These are phyloP conservation scores for Gossypium raimondii DNA, from an alignment of 345 rosid genomes.

Conservation along the genomic window DNA sequence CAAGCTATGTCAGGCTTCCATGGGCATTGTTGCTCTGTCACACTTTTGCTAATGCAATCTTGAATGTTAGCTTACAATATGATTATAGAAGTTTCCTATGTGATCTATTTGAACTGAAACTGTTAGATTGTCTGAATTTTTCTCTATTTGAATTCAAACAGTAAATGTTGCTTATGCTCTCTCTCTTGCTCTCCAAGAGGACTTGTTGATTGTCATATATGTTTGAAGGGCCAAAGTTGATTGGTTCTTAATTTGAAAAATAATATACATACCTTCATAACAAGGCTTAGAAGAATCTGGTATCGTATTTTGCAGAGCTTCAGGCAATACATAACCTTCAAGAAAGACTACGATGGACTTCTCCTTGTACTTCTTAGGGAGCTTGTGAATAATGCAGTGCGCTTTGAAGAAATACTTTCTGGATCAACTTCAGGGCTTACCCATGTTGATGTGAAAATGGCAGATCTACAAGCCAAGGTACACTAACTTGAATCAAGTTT, in stretches of 20 bases:
- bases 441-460: constrained; percentile 63
- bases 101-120: background rate
- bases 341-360: constrained; percentile 81
- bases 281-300: background rate
- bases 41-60: background rate
- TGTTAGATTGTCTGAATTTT: background rate
- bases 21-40: background rate
- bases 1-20: background rate
- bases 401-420: constrained; percentile 76
- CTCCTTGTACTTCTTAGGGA: constrained; percentile 78
- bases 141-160: background rate
- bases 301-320: constrained; percentile 57
- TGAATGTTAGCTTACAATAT: background rate
- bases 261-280: background rate
- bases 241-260: background rate
- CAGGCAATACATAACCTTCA: constrained; percentile 81
- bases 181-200: background rate
- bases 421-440: constrained; percentile 61
- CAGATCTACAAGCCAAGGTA: constrained; percentile 78
- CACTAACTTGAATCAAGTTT: background rate
- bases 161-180: background rate
- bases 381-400: constrained; percentile 71
- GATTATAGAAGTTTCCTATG: background rate
- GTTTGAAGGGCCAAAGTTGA: background rate
- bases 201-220: background rate